A percentile compares a stretch with the other conserved stretches of the same genome.
phyloP scores from a whole-genome alignment of 2,329 filamentous ascomycete genomes.

The Sporothrix schenckii region DNA sequence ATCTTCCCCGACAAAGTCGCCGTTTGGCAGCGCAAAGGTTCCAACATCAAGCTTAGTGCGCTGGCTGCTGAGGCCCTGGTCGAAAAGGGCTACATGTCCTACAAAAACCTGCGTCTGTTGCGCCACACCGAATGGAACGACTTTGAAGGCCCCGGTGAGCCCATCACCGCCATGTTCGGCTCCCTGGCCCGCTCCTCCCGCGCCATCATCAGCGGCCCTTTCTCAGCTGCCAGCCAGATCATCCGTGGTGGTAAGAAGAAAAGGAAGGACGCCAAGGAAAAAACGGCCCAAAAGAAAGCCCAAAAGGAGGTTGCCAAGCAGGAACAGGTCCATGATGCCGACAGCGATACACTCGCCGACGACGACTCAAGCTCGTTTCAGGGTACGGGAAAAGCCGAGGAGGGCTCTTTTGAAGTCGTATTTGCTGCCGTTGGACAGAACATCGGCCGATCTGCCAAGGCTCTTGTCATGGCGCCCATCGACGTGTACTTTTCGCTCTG shows the following conservation, averaged over 20 bases:
- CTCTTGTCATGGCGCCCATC: conserved; percentile 61
- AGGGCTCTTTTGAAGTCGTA: conserved; percentile 47
- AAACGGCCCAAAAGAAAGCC: background rate
- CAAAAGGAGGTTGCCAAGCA: conserved; percentile 41
- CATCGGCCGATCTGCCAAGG: conserved; percentile 54
- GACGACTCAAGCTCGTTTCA: conserved; percentile 35
- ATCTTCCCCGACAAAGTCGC: conserved; percentile 66
- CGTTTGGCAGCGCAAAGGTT: conserved; percentile 66
- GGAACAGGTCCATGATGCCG: background rate
- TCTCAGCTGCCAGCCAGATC: conserved; percentile 56
- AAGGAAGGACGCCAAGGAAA: conserved; percentile 46
- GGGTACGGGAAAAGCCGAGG: conserved; percentile 37
- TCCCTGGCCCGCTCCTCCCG: conserved; percentile 63
- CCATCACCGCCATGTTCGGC: conserved; percentile 66
- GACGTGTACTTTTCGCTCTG: conserved; percentile 64
- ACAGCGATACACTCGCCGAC: conserved; percentile 31
- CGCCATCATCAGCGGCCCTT: conserved; percentile 65
- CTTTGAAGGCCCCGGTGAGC: conserved; percentile 74
- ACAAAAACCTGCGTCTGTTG: conserved; percentile 65
- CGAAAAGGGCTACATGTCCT: conserved; percentile 61
- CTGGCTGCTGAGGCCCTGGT: conserved; percentile 68
- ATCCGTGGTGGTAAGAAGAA: conserved; percentile 45
- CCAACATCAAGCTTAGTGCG: conserved; percentile 62
- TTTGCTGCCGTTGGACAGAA: conserved; percentile 57
- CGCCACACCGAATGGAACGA: conserved; percentile 75